Evolutionary conservation across 345 rosid species (phyloP).

Genomic region (Ailanthus altissimus): DNA sequence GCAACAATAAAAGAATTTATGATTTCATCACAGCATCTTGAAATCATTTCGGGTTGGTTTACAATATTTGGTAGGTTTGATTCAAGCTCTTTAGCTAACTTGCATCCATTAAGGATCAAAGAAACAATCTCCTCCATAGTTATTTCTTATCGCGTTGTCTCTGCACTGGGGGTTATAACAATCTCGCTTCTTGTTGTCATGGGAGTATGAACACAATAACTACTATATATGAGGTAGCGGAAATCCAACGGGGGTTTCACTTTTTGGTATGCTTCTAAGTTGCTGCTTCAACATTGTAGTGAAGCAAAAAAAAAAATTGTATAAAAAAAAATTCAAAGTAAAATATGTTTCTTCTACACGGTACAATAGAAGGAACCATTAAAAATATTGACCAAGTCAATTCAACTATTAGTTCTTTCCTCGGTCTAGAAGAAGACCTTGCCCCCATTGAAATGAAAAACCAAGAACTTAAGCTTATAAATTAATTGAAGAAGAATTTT

Average conservation of each 20-base stretch:
- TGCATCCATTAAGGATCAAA: constrained; percentile 47
- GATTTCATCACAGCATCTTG: constrained; percentile 49
- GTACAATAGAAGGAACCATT: neutral
- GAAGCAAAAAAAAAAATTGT: neutral
- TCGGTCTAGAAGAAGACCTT: constrained; percentile 30
- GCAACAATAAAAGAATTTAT: constrained; percentile 31
- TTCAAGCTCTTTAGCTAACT: constrained; percentile 53
- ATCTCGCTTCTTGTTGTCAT: neutral
- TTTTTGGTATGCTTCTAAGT: neutral
- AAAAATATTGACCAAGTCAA: constrained; percentile 17
- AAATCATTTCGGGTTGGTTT: constrained; percentile 34
- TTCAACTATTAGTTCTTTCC: neutral
- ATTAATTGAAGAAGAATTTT: no score
- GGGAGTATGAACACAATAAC: no score
- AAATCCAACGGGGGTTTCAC: no score
- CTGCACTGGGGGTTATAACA: neutral
- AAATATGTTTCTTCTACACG: constrained; percentile 14
- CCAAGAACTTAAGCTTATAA: no score
- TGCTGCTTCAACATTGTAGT: neutral
- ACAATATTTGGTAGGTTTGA: constrained; percentile 34
- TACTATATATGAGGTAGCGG: no score
- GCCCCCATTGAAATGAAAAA: constrained; percentile 15
- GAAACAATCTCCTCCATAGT: constrained; percentile 46
- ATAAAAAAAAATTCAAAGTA: constrained; percentile 9
- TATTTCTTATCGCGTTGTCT: neutral